Evolutionary conservation across 2,329 filamentous ascomycete genomes (phyloP), one percentile per base, ranked within the genome.

Genomic region (Arthrobotrys sinensis): DNA sequence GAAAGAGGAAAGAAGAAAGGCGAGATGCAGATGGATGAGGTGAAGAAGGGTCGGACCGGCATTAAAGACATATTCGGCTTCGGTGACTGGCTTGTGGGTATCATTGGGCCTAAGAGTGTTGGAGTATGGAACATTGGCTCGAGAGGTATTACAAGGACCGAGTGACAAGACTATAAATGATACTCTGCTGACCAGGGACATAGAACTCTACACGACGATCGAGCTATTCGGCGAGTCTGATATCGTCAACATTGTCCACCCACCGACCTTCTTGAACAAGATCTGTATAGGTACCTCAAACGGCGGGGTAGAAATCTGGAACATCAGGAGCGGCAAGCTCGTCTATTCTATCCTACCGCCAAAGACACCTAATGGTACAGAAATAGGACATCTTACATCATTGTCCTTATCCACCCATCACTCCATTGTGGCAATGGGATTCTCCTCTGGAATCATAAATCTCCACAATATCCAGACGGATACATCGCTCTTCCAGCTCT

Each of bases 231-330:
- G 76, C n/a, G 50, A 77, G 6, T 75, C 76, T 1, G 80, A 80
- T 16, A 71, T 82, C 52, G 79, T 80, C n/a, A 81, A 79, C 4
- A 67, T 80, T 32, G 32, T 81, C 16, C 81, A 82, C 60, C 81
- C 81, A 38, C 80, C 78, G 14, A 81, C 96, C 0, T 97, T 94
- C 84, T 85, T 99, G 78, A 99, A 99, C 87, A 99, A 99, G 85
- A 89, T 99, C 52, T 93, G 98, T 80, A 92, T 93, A 1, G 96
- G 93, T 8, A 91, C 93, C 82, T 89, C 89, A 80, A 94, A 99
- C 83, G 96, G 96, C 5, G 92, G 91, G 84, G 91, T 97, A 7
- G 96, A 99, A 83, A 97, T 99, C 63, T 99, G 96, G 95, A 99
- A 99, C 83, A 87, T 99, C 78, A 96, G 92, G 83, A 97, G 93